Conservation (phyloP, 2,329 filamentous ascomycete species). For the Harringtonia lauricola region DNA sequence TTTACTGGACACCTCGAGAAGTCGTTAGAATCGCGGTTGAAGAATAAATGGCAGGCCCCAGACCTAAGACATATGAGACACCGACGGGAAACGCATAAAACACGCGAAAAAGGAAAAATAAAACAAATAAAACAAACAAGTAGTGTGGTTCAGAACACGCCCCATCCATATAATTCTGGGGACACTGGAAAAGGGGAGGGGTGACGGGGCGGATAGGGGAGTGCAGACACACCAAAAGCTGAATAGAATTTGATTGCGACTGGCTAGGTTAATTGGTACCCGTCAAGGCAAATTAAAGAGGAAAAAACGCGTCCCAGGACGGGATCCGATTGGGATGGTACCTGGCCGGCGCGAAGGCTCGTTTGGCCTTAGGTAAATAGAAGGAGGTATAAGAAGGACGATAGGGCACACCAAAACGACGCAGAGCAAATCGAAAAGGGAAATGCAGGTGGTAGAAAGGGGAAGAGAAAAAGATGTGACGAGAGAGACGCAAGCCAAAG, state of each 20-base stretch:
- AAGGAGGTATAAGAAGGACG: conserved; percentile 1
- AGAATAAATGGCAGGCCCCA: neutral
- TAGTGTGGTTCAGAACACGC: neutral
- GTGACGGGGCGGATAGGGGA: neutral
- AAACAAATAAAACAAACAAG: neutral
- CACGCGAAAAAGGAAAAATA: neutral
- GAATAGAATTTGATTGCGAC: conserved; percentile 19
- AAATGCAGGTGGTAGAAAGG: neutral
- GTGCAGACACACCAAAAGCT: conserved; percentile 6
- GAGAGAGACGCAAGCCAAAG: neutral
- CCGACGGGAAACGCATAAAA: neutral
- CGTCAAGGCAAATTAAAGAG: conserved; percentile 21
- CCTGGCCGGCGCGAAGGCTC: conserved; percentile 5
- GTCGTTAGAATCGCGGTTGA: neutral
- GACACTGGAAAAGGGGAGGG: conserved; percentile 2
- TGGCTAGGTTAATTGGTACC: conserved; percentile 10
- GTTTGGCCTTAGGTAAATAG: conserved; percentile 3
- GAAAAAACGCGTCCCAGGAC: conserved; percentile 18
- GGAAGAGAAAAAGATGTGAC: neutral
- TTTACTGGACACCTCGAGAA: too few relatives aligned
- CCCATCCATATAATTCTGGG: conserved; percentile 6
- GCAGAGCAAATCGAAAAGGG: neutral
- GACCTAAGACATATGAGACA: conserved; percentile 1
- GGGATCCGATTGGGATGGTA: conserved; percentile 2
- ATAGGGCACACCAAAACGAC: neutral